Evolutionary conservation across 805 yeast species (phyloP).

Genomic region (Ogataea zsoltii): DNA sequence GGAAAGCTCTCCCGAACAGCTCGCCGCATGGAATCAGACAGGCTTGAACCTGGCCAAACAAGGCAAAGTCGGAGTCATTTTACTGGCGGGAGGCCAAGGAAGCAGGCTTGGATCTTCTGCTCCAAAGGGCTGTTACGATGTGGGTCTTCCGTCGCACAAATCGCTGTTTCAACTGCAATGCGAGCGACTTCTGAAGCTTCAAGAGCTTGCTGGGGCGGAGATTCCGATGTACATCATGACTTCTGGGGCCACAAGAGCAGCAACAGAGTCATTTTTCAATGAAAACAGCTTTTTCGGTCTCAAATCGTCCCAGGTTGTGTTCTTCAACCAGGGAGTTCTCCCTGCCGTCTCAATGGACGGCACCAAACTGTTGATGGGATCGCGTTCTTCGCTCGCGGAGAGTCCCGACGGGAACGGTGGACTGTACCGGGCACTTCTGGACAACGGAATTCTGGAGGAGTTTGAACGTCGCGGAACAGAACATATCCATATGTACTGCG

Average conservation of each 20-base stretch:
- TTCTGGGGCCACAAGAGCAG: slow-evolving; percentile 76
- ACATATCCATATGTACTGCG: slow-evolving; percentile 96
- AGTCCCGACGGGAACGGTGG: slow-evolving; percentile 99
- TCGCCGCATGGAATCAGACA: slow-evolving; percentile 31
- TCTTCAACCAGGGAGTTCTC: slow-evolving; percentile 92
- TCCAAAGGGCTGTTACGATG: slow-evolving; percentile 94
- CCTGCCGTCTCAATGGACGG: slow-evolving; percentile 85
- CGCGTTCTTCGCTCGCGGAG: slow-evolving; percentile 58
- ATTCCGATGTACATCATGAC: slow-evolving; percentile 95
- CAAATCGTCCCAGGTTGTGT: slow-evolving; percentile 54
- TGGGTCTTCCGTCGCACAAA: slow-evolving; percentile 80
- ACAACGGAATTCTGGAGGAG: slow-evolving; percentile 66
- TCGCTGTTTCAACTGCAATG: slow-evolving; percentile 92
- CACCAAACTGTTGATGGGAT: slow-evolving; percentile 61
- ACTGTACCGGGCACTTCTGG: slow-evolving; percentile 76
- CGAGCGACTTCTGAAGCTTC: slow-evolving; percentile 71
- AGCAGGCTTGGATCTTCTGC: slow-evolving; percentile 85
- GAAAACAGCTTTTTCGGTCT: slow-evolving; percentile 73
- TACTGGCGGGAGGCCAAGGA: slow-evolving; percentile 99
- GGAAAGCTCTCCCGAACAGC: slow-evolving; percentile 31
- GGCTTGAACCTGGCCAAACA: slow-evolving; percentile 71
- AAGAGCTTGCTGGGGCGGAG: slow-evolving; percentile 42
- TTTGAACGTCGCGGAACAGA: slow-evolving; percentile 66
- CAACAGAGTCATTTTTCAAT: slow-evolving; percentile 72
- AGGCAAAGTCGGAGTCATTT: slow-evolving; percentile 81